phyloP scores from a whole-genome alignment of 345 rosid species.

The Eucalyptus viminalis region DNA sequence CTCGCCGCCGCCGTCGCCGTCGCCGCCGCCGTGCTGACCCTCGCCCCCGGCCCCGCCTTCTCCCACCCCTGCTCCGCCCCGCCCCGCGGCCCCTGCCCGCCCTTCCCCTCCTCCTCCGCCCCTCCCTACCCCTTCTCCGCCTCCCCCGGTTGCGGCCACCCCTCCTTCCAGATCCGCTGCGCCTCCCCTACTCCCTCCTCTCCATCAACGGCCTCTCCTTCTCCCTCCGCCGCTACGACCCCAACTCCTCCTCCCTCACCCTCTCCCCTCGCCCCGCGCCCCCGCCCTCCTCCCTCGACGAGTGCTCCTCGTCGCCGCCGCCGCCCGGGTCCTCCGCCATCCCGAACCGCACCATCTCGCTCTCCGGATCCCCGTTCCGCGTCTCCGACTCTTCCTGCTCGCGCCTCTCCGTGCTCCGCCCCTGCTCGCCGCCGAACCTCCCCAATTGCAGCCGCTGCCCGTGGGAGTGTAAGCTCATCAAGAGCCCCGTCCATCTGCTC shows the following conservation, averaged over 20 bases:
- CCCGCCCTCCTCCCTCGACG: not conserved
- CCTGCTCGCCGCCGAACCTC: constrained; percentile 35
- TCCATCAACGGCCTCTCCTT: constrained; percentile 55
- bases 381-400: constrained; percentile 71
- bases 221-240: constrained; percentile 34
- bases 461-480: constrained; percentile 47
- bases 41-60: not conserved
- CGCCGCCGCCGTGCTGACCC: not conserved
- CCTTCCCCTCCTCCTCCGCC: constrained; percentile 37
- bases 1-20: not conserved
- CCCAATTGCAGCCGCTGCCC: constrained; percentile 56
- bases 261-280: constrained; percentile 20
- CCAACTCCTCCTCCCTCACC: constrained; percentile 33
- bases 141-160: constrained; percentile 74
- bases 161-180: constrained; percentile 65
- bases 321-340: constrained; percentile 13
- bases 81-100: constrained; percentile 36
- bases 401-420: constrained; percentile 50
- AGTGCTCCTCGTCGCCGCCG: not conserved
- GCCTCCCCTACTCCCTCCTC: constrained; percentile 40
- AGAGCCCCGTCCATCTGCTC: constrained; percentile 46
- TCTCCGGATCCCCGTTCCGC: constrained; percentile 64
- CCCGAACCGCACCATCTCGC: constrained; percentile 28
- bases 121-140: constrained; percentile 72
- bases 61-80: not conserved